phyloP scores from a whole-genome alignment of 129 eudicot genomes.

The Saussurea involucrata region DNA sequence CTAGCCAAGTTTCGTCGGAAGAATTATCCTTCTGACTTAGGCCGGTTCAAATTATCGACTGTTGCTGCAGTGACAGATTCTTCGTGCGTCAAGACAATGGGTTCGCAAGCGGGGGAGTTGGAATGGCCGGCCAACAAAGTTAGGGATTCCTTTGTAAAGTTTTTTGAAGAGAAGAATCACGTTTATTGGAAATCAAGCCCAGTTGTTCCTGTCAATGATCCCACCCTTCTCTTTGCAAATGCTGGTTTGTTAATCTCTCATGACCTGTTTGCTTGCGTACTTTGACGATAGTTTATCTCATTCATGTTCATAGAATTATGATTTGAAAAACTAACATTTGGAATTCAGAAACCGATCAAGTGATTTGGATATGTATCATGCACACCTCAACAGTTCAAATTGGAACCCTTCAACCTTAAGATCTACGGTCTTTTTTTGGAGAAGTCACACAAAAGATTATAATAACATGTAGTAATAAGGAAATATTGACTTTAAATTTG shows the following conservation, averaged over 20 bases:
- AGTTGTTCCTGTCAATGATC: slow-evolving; percentile 92
- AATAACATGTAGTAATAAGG: not conserved
- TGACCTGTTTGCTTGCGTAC: not conserved
- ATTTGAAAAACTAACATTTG: not conserved
- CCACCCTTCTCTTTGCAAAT: slow-evolving; percentile 90
- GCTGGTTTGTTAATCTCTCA: slow-evolving; percentile 53
- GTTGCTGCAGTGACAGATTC: slow-evolving; percentile 2
- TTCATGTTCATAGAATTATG: not conserved
- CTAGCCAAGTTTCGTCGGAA: not conserved
- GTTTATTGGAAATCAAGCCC: slow-evolving; percentile 85
- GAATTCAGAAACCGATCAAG: not conserved
- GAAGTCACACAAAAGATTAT: not conserved
- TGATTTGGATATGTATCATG: not conserved
- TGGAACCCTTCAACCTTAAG: no score
- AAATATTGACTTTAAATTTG: not conserved
- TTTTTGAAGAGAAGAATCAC: slow-evolving; percentile 56
- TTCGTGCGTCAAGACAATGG: slow-evolving; percentile 31
- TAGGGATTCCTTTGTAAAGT: slow-evolving; percentile 62
- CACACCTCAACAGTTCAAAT: not conserved
- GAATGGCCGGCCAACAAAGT: slow-evolving; percentile 86
- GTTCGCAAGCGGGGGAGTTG: slow-evolving; percentile 42
- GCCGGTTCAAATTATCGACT: slow-evolving; percentile 6
- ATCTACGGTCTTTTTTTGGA: not conserved
- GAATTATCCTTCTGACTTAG: not conserved
- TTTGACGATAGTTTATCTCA: not conserved